Conservation (phyloP, 2,329 filamentous ascomycete species). For the Penicillium sp. region DNA sequence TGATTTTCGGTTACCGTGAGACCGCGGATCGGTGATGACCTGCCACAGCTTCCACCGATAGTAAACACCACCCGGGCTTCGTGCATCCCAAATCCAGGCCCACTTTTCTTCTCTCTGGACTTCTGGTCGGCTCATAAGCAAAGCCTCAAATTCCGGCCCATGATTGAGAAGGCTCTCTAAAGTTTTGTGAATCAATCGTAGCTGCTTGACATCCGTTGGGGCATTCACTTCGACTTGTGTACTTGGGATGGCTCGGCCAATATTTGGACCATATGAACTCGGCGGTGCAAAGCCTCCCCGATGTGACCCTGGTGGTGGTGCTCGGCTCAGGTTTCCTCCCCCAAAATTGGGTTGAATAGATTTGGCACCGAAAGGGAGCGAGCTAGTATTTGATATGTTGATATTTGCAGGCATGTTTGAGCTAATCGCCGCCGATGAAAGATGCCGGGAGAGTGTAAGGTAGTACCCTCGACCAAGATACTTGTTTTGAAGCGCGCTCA, state of each 20-base stretch:
- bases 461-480: constrained; percentile 87
- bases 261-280: constrained; percentile 64
- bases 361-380: constrained; percentile 79
- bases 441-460: constrained; percentile 76
- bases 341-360: constrained; percentile 56
- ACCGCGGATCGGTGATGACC: constrained; percentile 69
- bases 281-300: constrained; percentile 76
- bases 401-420: constrained; percentile 55
- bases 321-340: constrained; percentile 54
- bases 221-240: constrained; percentile 72
- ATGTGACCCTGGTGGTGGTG: constrained; percentile 53
- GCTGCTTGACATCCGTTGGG: constrained; percentile 75
- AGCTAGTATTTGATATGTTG: constrained; percentile 53
- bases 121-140: constrained; percentile 83
- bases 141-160: constrained; percentile 85
- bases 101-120: constrained; percentile 88
- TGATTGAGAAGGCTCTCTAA: constrained; percentile 79
- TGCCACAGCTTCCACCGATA: constrained; percentile 94
- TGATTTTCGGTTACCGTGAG: constrained; percentile 34
- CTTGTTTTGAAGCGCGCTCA: constrained; percentile 77
- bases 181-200: constrained; percentile 85
- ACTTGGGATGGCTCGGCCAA: constrained; percentile 55
- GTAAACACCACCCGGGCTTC: constrained; percentile 79
- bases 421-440: constrained; percentile 74
- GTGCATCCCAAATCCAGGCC: constrained; percentile 91